Conservation (phyloP, 768 basidiomycete genomes). For the Termitomyces sp. region DNA sequence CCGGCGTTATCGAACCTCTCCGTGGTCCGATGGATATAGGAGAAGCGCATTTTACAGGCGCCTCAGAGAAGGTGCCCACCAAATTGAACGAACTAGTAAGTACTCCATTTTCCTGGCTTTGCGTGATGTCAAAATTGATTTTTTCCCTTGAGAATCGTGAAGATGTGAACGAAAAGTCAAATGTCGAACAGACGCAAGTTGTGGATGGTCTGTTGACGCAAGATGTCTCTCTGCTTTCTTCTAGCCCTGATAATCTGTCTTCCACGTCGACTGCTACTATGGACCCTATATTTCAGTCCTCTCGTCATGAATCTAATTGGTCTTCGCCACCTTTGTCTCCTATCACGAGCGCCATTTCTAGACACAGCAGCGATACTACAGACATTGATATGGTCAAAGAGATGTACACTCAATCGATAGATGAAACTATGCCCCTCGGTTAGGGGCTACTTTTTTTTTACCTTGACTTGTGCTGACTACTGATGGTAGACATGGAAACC, state of each 20-base stretch:
- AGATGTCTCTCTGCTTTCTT: constrained; percentile 5
- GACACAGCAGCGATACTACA: constrained; percentile 21
- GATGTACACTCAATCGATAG: constrained; percentile 17
- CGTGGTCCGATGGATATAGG: constrained; percentile 23
- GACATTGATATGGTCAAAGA: constrained; percentile 35
- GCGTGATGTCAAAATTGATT: background rate
- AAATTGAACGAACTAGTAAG: constrained; percentile 54
- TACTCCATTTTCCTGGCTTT: background rate
- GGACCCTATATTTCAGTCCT: constrained; percentile 5
- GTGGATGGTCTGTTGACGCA: constrained; percentile 9
- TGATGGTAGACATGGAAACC: constrained; percentile 35
- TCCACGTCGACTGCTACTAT: background rate
- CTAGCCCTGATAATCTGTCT: constrained; percentile 2
- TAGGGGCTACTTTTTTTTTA: constrained; percentile 1
- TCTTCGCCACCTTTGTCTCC: constrained; percentile 7
- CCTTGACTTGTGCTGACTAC: background rate
- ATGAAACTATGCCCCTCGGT: constrained; percentile 49
- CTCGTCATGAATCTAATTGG: constrained; percentile 1
- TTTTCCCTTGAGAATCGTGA: constrained; percentile 7
- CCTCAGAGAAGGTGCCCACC: constrained; percentile 44
- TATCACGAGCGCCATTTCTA: constrained; percentile 9
- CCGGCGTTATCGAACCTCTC: constrained; percentile 45
- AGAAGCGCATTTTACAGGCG: constrained; percentile 47
- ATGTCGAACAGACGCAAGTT: constrained; percentile 43
- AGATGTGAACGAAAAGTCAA: constrained; percentile 6